Evolutionary conservation across 352 stramenopile genomes (phyloP), one percentile per base, ranked within the genome.

Genomic region (Pelagophyceae sp.): DNA sequence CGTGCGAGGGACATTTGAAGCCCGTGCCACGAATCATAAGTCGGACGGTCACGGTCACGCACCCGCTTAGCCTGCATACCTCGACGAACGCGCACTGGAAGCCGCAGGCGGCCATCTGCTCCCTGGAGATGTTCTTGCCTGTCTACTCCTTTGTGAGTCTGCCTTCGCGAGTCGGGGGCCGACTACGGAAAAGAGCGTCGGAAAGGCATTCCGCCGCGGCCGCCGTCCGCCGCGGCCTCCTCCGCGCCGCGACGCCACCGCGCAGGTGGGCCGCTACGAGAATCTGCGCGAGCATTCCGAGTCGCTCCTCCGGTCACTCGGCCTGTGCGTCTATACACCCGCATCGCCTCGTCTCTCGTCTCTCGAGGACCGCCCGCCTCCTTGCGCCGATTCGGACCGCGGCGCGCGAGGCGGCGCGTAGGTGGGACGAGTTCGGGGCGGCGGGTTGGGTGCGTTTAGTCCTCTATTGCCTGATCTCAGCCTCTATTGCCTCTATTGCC

Each of bases 61-160:
- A 65, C 29, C 63, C 63, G 11, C 5, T 45, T 5, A 32, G 67
- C 3, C 38, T 74, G 1, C 67, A 74, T n/a, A 3, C 58, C 11
- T 17, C 35, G 6, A 58, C 67, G 15, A 74, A 74, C 38, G 33
- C 67, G 33, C 67, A 74, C 67, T 74, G 67, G 67, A 74, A 74
- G 67, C 67, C 67, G 35, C 67, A 74, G 67, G 5, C 35, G 15
- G 29, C 58, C 6, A 32, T 23, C 35, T 74, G 67, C 29, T 33
- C 5, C 35, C 38, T 74, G 33, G 67, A 74, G 38, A 74, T 60
- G 67, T 74, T 74, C 29, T 23, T 58, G 33, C 33, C 33, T 2
- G 27, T 20, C 15, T 74, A 58, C 27, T 5, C 19, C 35, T 74
- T 74, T n/a, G 38, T 23, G 45, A n/a, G n/a, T n/a, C n/a, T n/a